These are phyloP conservation scores for Solanum hybrid DNA, from an alignment of 305 asterid genomes.

Conservation along the genomic window DNA sequence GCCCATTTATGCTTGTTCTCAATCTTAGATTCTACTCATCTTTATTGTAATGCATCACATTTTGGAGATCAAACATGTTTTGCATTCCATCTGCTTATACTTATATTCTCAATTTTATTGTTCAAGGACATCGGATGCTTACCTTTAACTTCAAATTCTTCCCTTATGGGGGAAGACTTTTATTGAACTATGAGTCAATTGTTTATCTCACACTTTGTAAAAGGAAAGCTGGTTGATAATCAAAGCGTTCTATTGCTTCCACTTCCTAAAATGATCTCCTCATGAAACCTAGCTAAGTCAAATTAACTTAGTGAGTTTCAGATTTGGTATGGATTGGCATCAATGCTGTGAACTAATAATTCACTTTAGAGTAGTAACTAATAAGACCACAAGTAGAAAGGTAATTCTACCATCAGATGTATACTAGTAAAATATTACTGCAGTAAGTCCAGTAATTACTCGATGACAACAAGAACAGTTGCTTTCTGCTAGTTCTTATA, in stretches of 20 bases:
- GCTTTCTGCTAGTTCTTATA: not conserved
- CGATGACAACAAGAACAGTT: not conserved
- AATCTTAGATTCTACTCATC: not conserved
- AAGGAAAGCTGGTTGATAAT: not conserved
- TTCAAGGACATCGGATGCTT: not conserved
- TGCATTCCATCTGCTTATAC: not conserved
- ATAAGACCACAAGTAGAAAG: not conserved
- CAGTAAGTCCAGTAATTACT: not conserved
- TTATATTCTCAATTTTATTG: not conserved
- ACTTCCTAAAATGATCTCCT: not conserved
- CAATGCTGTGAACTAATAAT: not conserved
- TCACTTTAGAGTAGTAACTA: not conserved
- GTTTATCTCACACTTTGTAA: not conserved
- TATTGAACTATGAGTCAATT: not conserved
- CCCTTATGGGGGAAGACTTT: not conserved
- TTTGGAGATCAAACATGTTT: not conserved
- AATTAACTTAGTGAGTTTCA: not conserved
- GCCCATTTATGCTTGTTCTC: not conserved
- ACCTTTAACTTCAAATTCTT: not conserved
- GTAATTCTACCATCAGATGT: not conserved
- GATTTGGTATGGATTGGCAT: not conserved
- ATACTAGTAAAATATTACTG: not conserved
- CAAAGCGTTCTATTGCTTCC: not conserved
- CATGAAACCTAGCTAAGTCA: not conserved
- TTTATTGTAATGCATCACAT: not conserved